Evolutionary conservation across 306 rosid genomes (phyloP).

Genomic region (Mucuna pruriens): DNA sequence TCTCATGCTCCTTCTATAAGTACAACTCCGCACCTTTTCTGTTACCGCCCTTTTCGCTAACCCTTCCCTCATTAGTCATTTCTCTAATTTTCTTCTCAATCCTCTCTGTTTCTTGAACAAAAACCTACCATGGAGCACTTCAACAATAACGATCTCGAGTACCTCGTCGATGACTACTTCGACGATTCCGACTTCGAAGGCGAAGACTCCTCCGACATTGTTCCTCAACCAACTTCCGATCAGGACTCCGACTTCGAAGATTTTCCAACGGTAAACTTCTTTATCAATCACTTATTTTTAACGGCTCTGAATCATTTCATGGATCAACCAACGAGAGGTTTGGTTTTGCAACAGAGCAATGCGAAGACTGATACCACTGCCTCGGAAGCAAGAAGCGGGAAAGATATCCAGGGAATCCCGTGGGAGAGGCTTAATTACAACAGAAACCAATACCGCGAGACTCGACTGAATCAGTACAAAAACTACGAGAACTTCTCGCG

Average conservation of each 20-base stretch:
- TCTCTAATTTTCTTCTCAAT: not conserved
- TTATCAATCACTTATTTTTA: not conserved
- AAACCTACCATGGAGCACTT: conserved; percentile 65
- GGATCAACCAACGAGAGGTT: not conserved
- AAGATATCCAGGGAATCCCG: conserved; percentile 90
- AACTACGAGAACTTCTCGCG: conserved; percentile 73
- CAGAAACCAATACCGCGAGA: conserved; percentile 77
- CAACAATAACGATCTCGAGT: conserved; percentile 73
- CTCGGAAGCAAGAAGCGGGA: conserved; percentile 78
- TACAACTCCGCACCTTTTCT: not conserved
- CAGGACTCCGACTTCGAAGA: conserved; percentile 68
- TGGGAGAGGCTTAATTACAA: conserved; percentile 87
- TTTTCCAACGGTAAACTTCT: conserved; percentile 48
- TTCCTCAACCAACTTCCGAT: not conserved
- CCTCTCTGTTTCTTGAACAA: not conserved
- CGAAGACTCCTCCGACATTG: conserved; percentile 39
- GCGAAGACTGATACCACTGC: conserved; percentile 83
- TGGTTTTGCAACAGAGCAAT: conserved; percentile 49
- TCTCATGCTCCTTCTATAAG: conserved; percentile 35
- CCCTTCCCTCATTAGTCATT: not conserved
- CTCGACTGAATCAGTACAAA: conserved; percentile 77
- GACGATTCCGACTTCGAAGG: conserved; percentile 58
- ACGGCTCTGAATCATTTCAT: not conserved
- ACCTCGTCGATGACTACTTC: conserved; percentile 50
- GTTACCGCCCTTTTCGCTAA: not conserved